These are phyloP conservation scores for Sordariomycetes sp. DNA, from an alignment of 2,329 filamentous ascomycete species.

Conservation along the genomic window DNA sequence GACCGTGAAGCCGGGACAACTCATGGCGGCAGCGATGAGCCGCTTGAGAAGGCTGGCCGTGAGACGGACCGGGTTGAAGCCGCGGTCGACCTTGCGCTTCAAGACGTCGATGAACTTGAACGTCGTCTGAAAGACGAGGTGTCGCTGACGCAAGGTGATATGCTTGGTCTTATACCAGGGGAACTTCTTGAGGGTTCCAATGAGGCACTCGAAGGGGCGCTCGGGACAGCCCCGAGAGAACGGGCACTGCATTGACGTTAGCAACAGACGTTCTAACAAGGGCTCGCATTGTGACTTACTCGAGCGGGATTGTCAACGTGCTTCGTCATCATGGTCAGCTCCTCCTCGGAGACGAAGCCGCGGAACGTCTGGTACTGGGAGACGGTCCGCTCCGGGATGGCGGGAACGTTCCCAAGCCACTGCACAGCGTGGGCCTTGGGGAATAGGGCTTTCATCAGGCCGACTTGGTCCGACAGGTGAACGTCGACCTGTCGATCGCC, in stretches of 20 bases:
- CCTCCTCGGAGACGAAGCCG: slow-evolving; percentile 50
- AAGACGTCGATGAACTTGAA: slow-evolving; percentile 37
- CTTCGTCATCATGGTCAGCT: slow-evolving; percentile 53
- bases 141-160: slow-evolving; percentile 48
- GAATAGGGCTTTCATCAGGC: slow-evolving; percentile 52
- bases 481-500: slow-evolving; percentile 48
- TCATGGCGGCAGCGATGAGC: slow-evolving; percentile 38
- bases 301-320: slow-evolving; percentile 51
- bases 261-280: background rate
- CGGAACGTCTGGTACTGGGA: slow-evolving; percentile 31
- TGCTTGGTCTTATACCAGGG: slow-evolving; percentile 48
- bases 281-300: slow-evolving; percentile 29
- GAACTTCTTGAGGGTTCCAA: slow-evolving; percentile 51
- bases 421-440: slow-evolving; percentile 43
- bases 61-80: slow-evolving; percentile 30
- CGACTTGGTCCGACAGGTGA: slow-evolving; percentile 42
- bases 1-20: slow-evolving; percentile 49
- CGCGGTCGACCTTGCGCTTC: slow-evolving; percentile 24
- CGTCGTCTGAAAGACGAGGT: slow-evolving; percentile 39
- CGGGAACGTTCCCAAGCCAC: slow-evolving; percentile 40
- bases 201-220: slow-evolving; percentile 54
- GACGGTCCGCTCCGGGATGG: slow-evolving; percentile 21
- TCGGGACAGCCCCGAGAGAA: slow-evolving; percentile 52
- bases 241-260: slow-evolving; percentile 31
- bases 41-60: slow-evolving; percentile 43